Base-by-base conservation (phyloP, 768 basidiomycete species). In the Bullera alba region DNA sequence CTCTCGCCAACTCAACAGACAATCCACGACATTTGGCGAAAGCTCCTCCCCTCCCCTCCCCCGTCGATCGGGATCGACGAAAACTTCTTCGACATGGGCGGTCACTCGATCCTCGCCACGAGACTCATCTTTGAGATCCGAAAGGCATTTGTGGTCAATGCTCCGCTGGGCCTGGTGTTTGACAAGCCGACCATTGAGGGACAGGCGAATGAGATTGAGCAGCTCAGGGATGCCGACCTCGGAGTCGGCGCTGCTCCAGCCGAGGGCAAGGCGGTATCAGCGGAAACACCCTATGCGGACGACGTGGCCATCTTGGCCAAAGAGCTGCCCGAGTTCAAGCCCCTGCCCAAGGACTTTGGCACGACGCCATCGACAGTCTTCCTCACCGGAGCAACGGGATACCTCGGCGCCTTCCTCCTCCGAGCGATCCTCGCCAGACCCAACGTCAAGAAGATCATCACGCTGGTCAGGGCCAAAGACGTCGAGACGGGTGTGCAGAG, bases 31-130 rank as follows among this genome's bases (percentile, higher is more conserved):
- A 83, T 99, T 60, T 99, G 93, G 92, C 69, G 81, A 1, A 77
- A 70, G 44, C 79, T 97, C 37, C 79, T 99, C 15, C 87, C 89
- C 17, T 83, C 81, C 46, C 77, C 87, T 4, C 83, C 88, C 0
- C 76, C 79, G 6, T 80, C 83, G 1, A 81, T 99, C 41, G 86
- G 90, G 4, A 70, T 86, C 8, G 85, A 96, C 69, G 93, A 97
- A 65, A 88, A 81, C 70, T 99, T 99, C 80, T 97, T 96, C 75
- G 93, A 99, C 69, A 79, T 97, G 36, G 95, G 95, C 42, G 95
- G 95, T 5, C 95, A 99, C 74, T 97, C 95, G 15, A 96, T 99
- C 63, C 81, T 99, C 38, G 95, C 95, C 0, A 99, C 95, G 2
- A 84, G 92, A 22, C 82, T 97, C 54, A 88, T 96, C 62, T 97